Evolutionary conservation across 805 yeast genomes (phyloP), one percentile per base, ranked within the genome.

Genomic region (Wickerhamomyces strasburgensis): DNA sequence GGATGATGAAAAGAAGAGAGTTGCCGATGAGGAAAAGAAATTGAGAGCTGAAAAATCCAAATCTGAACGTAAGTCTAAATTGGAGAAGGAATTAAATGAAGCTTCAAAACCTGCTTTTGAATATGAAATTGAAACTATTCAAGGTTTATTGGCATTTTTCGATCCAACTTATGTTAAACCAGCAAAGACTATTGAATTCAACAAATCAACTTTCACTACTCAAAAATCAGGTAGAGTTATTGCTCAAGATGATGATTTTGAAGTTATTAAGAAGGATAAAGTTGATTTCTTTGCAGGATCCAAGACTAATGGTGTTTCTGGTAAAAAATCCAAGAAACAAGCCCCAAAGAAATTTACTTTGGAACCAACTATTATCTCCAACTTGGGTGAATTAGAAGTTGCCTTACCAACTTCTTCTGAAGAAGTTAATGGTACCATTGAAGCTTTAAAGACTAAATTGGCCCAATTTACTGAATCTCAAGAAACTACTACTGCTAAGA

Each of bases 51-150:
- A 62, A 28, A 73, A 71, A 49, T 72, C 72, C 47, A 75, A 71
- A 57, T 65, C 68, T 43, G 68, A 65, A 47, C 70, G 70, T 54
- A 67, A 73, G 58, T 72, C 71, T 63, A 78, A 71, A 52, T 83
- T 81, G 39, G 86, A 85, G 51, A 70, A 75, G 55, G 77, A 76
- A 54, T 75, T 84, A 67, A 73, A 78, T 35, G 84, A 78, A 45
- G 88, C 88, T 32, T 76, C 84, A 19, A 61, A 64, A 50, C 96
- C 98, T 19, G 98, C 97, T 19, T 89, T 83, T 65, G 76, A 81
- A 41, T 65, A 65, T 31, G 95, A 93, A 65, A 81, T 90, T 52
- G 71, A 72, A 48, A 68, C 81, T 45, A 84, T 93, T 54, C 85
- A 88, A 61, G 67, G 73, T 38, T 70, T 88, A 57, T 70, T 89